A percentile compares a stretch with the other conserved stretches of the same genome.
Conservation (phyloP, 2,329 filamentous ascomycete species). For the Aquanectria penicillioides region DNA sequence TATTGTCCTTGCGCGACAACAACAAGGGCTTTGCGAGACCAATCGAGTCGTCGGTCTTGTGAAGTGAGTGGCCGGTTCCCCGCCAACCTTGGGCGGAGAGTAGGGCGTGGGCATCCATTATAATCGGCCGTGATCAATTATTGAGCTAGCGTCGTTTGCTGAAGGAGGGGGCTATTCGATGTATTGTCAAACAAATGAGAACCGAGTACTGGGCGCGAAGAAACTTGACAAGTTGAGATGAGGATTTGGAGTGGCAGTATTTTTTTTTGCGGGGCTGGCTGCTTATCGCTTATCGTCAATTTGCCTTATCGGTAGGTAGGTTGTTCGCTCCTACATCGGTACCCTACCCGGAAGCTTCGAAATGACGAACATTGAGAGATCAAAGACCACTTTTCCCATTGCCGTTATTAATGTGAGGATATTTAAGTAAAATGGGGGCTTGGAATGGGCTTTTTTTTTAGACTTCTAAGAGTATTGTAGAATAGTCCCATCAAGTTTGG, state of each 20-base stretch:
- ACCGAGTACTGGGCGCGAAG: conserved; percentile 1
- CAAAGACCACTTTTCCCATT: too few relatives aligned
- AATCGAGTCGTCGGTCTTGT: conserved; percentile 75
- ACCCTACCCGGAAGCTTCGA: too few relatives aligned
- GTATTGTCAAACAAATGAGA: neutral
- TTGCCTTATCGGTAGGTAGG: conserved; percentile 28
- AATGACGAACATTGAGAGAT: too few relatives aligned
- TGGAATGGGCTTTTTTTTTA: too few relatives aligned
- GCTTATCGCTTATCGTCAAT: conserved; percentile 33
- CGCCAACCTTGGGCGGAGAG: conserved; percentile 90
- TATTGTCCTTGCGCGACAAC: conserved; percentile 83
- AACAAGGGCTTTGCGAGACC: conserved; percentile 87
- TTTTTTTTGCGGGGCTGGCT: conserved; percentile 44
- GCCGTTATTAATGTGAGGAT: too few relatives aligned
- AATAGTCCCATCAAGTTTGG: too few relatives aligned
- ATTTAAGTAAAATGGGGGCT: too few relatives aligned
- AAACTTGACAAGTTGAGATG: neutral
- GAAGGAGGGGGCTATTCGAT: neutral
- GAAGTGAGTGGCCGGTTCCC: conserved; percentile 87
- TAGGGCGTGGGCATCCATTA: conserved; percentile 86
- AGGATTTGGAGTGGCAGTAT: neutral
- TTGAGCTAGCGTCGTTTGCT: neutral
- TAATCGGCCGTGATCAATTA: neutral
- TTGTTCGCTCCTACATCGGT: too few relatives aligned
- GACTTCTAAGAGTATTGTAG: too few relatives aligned